Percentiles rank a stretch among this genome's conserved stretches.
Conservation (phyloP, 2,329 filamentous ascomycete species). For the Colletotrichum endophyticum region DNA sequence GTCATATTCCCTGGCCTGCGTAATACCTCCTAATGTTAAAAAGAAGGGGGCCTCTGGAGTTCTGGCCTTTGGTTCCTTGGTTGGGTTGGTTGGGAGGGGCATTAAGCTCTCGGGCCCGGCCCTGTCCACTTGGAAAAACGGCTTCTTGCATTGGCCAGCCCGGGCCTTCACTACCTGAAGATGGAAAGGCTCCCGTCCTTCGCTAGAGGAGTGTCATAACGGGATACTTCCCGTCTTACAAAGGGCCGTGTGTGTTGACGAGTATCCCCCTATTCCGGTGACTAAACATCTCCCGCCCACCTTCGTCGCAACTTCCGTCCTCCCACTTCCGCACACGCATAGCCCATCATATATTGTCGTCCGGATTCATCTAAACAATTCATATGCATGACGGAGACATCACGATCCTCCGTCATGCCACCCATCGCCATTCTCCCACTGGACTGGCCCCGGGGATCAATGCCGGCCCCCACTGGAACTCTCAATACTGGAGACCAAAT, state of each 20-base stretch:
- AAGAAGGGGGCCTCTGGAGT: not conserved
- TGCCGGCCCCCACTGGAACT: not conserved
- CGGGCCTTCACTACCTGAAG: not conserved
- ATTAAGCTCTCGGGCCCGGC: constrained; percentile 14
- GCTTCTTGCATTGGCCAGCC: constrained; percentile 7
- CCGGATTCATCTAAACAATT: constrained; percentile 13
- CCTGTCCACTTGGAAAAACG: not conserved
- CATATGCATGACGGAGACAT: not conserved
- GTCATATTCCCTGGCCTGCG: not conserved
- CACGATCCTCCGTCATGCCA: not conserved
- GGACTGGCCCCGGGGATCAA: not conserved
- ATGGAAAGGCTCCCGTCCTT: not conserved
- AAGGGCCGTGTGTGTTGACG: not conserved
- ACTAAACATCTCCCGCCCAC: not conserved
- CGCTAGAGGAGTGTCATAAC: not conserved
- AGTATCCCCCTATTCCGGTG: not conserved
- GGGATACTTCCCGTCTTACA: not conserved
- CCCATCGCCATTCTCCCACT: not conserved
- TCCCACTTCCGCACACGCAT: constrained; percentile 6
- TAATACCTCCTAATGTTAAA: not conserved
- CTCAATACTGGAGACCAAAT: not conserved
- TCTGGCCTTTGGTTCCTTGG: not conserved
- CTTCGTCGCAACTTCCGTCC: constrained; percentile 7
- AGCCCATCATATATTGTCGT: not conserved
- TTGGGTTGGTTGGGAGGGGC: not conserved